phyloP scores from a whole-genome alignment of 2,329 filamentous ascomycete species.

The Botrytis fabae region DNA sequence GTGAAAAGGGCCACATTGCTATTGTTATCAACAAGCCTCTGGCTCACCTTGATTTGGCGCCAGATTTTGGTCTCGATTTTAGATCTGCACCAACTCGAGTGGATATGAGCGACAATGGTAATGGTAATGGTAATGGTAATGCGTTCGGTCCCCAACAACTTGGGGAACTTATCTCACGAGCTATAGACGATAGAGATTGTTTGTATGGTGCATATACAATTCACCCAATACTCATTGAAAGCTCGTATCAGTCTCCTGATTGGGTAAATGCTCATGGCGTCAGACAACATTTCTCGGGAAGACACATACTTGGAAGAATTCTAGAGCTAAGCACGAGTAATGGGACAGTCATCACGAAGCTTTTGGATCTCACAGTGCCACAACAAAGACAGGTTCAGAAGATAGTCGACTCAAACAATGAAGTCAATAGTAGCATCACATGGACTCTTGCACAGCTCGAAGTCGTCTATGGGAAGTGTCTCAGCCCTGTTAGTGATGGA shows the following conservation, averaged over 20 bases:
- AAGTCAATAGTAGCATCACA: neutral
- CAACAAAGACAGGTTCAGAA: neutral
- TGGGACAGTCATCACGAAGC: neutral
- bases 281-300: neutral
- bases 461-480: neutral
- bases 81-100: neutral
- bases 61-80: neutral
- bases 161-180: neutral
- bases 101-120: neutral
- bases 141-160: no score
- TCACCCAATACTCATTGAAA: neutral
- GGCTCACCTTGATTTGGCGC: neutral
- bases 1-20: neutral
- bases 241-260: neutral
- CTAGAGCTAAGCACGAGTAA: neutral
- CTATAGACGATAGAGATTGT: neutral
- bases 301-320: neutral
- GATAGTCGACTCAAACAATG: neutral
- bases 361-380: neutral
- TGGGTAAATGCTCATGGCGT: neutral
- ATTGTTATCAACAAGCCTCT: neutral
- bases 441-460: neutral
- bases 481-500: neutral
- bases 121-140: neutral
- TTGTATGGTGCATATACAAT: constrained; percentile 2